Percentiles rank a stretch among this genome's conserved stretches.
These are phyloP conservation scores for Cercospora sojina DNA, from an alignment of 2,329 filamentous ascomycete species.

Conservation along the genomic window DNA sequence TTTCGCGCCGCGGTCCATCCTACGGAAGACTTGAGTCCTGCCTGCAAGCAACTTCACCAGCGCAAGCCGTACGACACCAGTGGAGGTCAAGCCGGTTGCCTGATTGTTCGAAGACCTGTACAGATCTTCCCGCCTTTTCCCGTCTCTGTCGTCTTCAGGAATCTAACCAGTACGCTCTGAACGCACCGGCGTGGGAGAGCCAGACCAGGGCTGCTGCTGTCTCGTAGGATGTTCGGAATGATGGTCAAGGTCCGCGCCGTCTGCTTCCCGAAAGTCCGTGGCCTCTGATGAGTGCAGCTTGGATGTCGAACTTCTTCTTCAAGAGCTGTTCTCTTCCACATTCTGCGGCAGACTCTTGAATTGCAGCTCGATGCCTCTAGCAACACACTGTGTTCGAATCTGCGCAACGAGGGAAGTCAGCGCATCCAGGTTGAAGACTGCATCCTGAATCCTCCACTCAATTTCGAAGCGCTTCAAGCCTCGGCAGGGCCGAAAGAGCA, in stretches of 20 bases:
- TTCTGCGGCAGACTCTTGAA: neutral
- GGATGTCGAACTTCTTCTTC: neutral
- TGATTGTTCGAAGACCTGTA: neutral
- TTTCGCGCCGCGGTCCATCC: neutral
- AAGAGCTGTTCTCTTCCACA: neutral
- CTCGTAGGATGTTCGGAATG: neutral
- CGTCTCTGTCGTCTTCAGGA: neutral
- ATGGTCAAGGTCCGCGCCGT: neutral
- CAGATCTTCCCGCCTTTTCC: neutral
- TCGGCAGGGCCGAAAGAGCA: neutral
- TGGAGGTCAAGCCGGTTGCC: neutral
- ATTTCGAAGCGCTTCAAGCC: neutral
- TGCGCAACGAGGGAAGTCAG: neutral
- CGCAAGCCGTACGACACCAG: neutral
- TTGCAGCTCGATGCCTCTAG: neutral
- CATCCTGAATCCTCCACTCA: neutral
- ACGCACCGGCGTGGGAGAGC: neutral
- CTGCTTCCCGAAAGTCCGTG: neutral
- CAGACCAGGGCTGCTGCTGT: neutral
- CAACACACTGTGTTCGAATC: neutral
- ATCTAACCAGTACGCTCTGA: neutral
- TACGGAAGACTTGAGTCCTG: neutral
- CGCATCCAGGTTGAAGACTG: neutral
- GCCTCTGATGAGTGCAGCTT: neutral
- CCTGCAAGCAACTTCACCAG: neutral